Evolutionary conservation across 257 asterid genomes (phyloP).

Genomic region (Plantago ovata): DNA sequence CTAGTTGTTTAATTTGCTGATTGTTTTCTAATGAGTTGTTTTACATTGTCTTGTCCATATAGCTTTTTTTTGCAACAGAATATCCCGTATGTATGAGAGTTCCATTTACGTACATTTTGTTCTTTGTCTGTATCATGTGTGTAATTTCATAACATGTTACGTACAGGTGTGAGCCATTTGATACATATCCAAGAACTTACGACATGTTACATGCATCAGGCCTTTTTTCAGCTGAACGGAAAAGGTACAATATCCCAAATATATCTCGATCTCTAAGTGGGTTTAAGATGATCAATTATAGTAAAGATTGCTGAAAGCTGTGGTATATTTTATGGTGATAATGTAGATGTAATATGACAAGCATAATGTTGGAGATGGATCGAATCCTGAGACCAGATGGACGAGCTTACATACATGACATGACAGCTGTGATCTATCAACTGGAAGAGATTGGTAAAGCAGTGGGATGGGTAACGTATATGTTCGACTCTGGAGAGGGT

Average conservation of each 20-base stretch:
- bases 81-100: no score
- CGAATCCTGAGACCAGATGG: conserved; percentile 71
- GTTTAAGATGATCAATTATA: no score
- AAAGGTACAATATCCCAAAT: conserved; percentile 38
- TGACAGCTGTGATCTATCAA: conserved; percentile 31
- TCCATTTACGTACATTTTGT: neutral
- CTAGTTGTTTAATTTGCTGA: neutral
- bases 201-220: conserved; percentile 58
- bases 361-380: conserved; percentile 70
- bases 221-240: conserved; percentile 54
- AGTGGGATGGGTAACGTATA: conserved; percentile 51
- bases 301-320: neutral
- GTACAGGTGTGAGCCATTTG: conserved; percentile 84
- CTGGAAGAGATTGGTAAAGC: conserved; percentile 46
- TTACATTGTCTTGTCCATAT: no score
- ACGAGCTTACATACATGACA: conserved; percentile 56
- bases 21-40: neutral
- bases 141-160: neutral
- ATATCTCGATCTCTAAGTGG: neutral
- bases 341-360: conserved; percentile 51
- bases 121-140: neutral
- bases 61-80: neutral
- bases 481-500: conserved; percentile 53
- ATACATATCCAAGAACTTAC: conserved; percentile 70
- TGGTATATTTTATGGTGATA: neutral